Base-by-base conservation (phyloP, 2,329 filamentous ascomycete species). In the Colletotrichum gloeosporioides region DNA sequence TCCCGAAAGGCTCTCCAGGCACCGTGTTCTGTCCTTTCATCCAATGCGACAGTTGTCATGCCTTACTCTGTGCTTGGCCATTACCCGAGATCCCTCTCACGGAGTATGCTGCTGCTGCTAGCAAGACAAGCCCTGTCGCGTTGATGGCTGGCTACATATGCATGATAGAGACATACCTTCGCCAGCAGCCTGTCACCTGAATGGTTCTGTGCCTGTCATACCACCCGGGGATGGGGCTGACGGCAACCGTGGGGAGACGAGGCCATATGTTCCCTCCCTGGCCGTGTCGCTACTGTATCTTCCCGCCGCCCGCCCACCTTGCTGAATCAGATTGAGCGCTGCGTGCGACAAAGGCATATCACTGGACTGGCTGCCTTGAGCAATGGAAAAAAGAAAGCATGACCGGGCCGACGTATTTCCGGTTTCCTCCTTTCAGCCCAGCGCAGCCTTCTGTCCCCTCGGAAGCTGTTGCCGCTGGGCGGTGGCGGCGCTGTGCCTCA, bases 371-470 rank as follows among this genome's bases (percentile, higher is more conserved):
- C 44, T 53, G n/a, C 44, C 44, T 53, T 22, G 44, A 53, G 44
- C 44, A 65, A 39, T 39, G 36, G 36, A 39, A 71, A 65, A 68
- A 68, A 75, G 55, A 32, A 75, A 72, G 16, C 44, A 29, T 59
- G n/a, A 5, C 18, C 73, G 73, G 73, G 29, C 73, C 73, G 73
- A 76, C n/a, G 39, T 39, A 76, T 68, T 68, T 73, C 71, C 73
- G 69, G 55, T 12, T 12, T 7, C 25, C 31, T 32, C 18, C 22
- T 22, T 25, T 22, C 36, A n/a, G 59, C 57, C 15, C 13, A 49
- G 34, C 34, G 15, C 15, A 74, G 71, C 71, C 71, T 71, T 63
- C 32, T 31, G 18, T 62, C 32, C 57, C 13, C n/a, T 36, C 39
- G 57, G 64, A 68, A 73, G 62, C 16, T 61, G 62, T 34, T 75